A percentile compares a stretch with the other conserved stretches of the same genome.
phyloP scores from a whole-genome alignment of 2,329 filamentous ascomycete genomes.

The Elsinoe perseae region DNA sequence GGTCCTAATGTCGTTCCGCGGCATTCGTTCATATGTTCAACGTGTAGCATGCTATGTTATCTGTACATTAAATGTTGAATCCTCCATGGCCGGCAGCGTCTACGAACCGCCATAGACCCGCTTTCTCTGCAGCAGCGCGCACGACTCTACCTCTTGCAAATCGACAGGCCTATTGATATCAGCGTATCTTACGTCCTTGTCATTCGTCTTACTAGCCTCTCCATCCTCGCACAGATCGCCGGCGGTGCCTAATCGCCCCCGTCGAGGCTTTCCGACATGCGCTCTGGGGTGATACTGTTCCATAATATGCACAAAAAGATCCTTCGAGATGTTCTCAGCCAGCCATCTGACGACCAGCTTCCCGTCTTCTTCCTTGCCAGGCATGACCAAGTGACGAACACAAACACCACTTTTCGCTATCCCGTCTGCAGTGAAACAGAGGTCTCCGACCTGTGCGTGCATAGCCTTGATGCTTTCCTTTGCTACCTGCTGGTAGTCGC shows the following conservation, averaged over 20 bases:
- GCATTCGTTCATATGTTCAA: neutral
- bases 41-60: neutral
- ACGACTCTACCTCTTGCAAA: conserved; percentile 59
- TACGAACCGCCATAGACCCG: conserved; percentile 72
- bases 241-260: conserved; percentile 23
- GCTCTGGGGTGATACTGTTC: conserved; percentile 78
- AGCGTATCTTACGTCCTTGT: conserved; percentile 54
- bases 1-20: neutral
- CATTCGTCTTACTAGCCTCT: conserved; percentile 25
- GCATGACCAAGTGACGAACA: conserved; percentile 78
- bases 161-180: conserved; percentile 70
- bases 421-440: conserved; percentile 74
- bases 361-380: conserved; percentile 66
- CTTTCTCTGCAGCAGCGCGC: conserved; percentile 57
- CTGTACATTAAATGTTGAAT: conserved; percentile 40
- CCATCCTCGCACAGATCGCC: conserved; percentile 28
- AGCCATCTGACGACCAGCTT: conserved; percentile 68
- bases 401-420: conserved; percentile 71
- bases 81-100: conserved; percentile 53
- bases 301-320: conserved; percentile 80
- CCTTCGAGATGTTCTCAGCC: conserved; percentile 61
- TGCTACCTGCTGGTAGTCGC: conserved; percentile 64
- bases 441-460: conserved; percentile 63
- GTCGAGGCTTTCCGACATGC: conserved; percentile 65
- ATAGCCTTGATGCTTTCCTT: conserved; percentile 72